These are phyloP conservation scores for Claviceps monticola DNA, from an alignment of 2,329 filamentous ascomycete genomes.

Conservation along the genomic window DNA sequence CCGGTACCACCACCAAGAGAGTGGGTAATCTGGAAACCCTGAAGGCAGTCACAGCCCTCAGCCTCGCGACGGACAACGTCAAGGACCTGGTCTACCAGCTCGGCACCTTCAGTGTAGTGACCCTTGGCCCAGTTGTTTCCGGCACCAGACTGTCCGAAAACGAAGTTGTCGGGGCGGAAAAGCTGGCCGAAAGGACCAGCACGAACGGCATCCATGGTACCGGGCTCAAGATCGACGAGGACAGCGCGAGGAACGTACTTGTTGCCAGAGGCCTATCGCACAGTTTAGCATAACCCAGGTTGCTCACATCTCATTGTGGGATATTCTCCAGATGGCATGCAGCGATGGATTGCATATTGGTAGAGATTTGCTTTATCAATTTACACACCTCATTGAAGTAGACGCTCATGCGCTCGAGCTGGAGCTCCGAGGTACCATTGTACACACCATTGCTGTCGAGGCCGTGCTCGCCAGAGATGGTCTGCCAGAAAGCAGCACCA, in stretches of 20 bases:
- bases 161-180: slow-evolving; percentile 99
- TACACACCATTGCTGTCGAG: slow-evolving; percentile 97
- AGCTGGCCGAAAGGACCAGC: slow-evolving; percentile 96
- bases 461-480: slow-evolving; percentile 80
- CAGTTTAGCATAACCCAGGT: background rate
- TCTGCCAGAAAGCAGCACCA: slow-evolving; percentile 98
- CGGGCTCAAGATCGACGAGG: slow-evolving; percentile 96
- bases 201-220: slow-evolving; percentile 98
- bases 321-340: background rate
- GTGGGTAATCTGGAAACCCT: slow-evolving; percentile 99
- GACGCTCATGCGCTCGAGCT: slow-evolving; percentile 99
- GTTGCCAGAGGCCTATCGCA: slow-evolving; percentile 69
- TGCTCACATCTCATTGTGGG: background rate
- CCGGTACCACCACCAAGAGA: slow-evolving; percentile 98
- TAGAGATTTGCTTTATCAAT: slow-evolving; percentile 8
- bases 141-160: slow-evolving; percentile 97
- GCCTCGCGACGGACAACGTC: slow-evolving; percentile 97
- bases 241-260: slow-evolving; percentile 99
- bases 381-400: slow-evolving; percentile 72
- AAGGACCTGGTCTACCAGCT: slow-evolving; percentile 94
- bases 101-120: slow-evolving; percentile 98
- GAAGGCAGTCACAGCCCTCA: slow-evolving; percentile 96
- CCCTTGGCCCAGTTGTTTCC: slow-evolving; percentile 99
- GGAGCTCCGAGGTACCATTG: slow-evolving; percentile 88
- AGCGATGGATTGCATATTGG: background rate